phyloP scores from a whole-genome alignment of 306 rosid genomes.

The Glycine tomentella region DNA sequence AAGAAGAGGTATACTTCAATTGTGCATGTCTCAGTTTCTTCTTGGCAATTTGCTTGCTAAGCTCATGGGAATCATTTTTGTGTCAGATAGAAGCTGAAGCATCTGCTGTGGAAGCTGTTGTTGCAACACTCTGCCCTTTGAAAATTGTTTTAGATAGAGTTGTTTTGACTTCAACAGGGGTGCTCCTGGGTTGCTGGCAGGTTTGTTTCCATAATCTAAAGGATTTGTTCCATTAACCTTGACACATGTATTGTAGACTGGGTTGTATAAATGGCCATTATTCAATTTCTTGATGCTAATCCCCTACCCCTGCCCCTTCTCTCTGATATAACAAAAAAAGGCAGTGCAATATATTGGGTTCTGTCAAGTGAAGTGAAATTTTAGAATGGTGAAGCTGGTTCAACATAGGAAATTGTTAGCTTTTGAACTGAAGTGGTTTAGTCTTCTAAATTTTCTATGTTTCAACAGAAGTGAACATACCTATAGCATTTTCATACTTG shows the following conservation, averaged over 20 bases:
- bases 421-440: conserved; percentile 40
- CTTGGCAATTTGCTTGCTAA: neutral
- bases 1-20: conserved; percentile 69
- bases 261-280: neutral
- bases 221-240: conserved; percentile 14
- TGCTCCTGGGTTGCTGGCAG: conserved; percentile 94
- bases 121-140: conserved; percentile 69
- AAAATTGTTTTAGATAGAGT: conserved; percentile 88
- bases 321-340: neutral
- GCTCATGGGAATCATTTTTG: conserved; percentile 26
- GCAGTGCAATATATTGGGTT: neutral
- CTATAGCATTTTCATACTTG: neutral
- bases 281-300: conserved; percentile 5
- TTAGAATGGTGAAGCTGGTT: conserved; percentile 30
- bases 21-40: conserved; percentile 32
- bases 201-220: conserved; percentile 50
- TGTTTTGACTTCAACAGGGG: conserved; percentile 95
- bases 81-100: conserved; percentile 85
- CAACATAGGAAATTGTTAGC: neutral
- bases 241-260: conserved; percentile 22
- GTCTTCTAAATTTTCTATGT: neutral
- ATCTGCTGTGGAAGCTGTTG: conserved; percentile 65
- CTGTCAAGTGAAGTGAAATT: conserved; percentile 17
- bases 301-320: neutral
- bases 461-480: conserved; percentile 5